Evolutionary conservation across 805 yeast species (phyloP), one percentile per base, ranked within the genome.

Genomic region (Candida odintsovae): DNA sequence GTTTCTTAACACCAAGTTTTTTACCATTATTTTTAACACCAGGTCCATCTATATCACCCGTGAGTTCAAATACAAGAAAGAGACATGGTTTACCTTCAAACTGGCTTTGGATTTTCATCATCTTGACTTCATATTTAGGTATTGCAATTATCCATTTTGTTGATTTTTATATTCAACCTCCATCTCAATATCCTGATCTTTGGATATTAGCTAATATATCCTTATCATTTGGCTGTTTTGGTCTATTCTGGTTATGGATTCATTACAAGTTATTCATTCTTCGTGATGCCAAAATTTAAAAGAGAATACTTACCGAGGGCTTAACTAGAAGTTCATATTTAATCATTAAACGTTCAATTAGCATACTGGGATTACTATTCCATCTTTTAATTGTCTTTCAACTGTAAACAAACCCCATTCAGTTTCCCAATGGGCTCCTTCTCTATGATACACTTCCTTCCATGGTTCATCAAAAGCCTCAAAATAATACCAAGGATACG

Each of bases 171-270:
- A 48, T 73, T 10, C 55, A 51, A 1, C 82, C 95, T 2, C 88
- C 92, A 1, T 50, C 62, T 1, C 61, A 65, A 35, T 83, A 80
- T 51, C 97, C 97, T 2, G 97, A 94, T 63, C 54, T 94, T 6
- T 88, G 94, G 90, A 87, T 87, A 0, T 72, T 92, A 21, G 75
- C 80, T 4, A 94, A 94, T 58, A 80, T 84, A 38, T 57, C 82
- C 0, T 58, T 90, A 3, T 84, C 94, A 0, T 90, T 88, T 59
- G 84, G 77, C 0, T 86, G 90, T 49, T 92, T 90, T 56, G 61
- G 67, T 0, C 58, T 85, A 40, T 87, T 87, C 56, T 90, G 90
- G 82, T 51, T 89, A n/a, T 94, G 97, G 96, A 75, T 77, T 33
- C 72, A 83, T 56, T 81, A 74, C 65, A 83, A 76, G 50, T 62